Conservation (phyloP, 1,284 basidiomycete species). For the Kalmanozyma brasiliensis region DNA sequence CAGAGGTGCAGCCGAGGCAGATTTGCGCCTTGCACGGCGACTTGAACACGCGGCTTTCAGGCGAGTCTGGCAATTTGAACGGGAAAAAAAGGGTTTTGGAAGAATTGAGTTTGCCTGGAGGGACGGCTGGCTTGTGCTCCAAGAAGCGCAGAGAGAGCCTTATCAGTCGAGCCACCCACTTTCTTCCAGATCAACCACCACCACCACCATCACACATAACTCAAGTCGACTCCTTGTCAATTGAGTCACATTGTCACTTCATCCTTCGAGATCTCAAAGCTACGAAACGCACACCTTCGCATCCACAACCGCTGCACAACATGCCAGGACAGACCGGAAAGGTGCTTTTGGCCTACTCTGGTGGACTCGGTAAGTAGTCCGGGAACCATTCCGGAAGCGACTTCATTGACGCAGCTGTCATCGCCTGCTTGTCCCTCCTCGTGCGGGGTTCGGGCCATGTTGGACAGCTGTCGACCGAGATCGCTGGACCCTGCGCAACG, state of each 20-base stretch:
- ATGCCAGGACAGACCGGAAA: slow-evolving; percentile 74
- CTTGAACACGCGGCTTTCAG: slow-evolving; percentile 4
- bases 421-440: too few species aligned
- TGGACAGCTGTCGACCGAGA: slow-evolving; percentile 35
- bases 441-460: slow-evolving; percentile 36
- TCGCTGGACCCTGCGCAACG: slow-evolving; percentile 23
- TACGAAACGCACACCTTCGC: slow-evolving; percentile 1
- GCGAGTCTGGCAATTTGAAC: slow-evolving; percentile 35
- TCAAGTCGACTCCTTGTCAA: slow-evolving; percentile 2
- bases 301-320: slow-evolving; percentile 10
- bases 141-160: slow-evolving; percentile 3
- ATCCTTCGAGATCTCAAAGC: slow-evolving; percentile 2
- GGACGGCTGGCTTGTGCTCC: slow-evolving; percentile 12
- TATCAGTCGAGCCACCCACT: slow-evolving; percentile 15
- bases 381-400: slow-evolving; percentile 41
- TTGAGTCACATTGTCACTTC: neutral
- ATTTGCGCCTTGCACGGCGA: slow-evolving; percentile 1
- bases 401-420: slow-evolving; percentile 11
- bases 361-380: slow-evolving; percentile 84
- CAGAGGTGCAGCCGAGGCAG: slow-evolving; percentile 16
- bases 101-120: neutral
- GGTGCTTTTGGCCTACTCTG: slow-evolving; percentile 94
- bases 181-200: slow-evolving; percentile 24
- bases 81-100: slow-evolving; percentile 9
- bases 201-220: neutral